These are phyloP conservation scores for Paraglomus brasilianum DNA, from an alignment of 192 early-diverging fungal species.

Conservation along the genomic window DNA sequence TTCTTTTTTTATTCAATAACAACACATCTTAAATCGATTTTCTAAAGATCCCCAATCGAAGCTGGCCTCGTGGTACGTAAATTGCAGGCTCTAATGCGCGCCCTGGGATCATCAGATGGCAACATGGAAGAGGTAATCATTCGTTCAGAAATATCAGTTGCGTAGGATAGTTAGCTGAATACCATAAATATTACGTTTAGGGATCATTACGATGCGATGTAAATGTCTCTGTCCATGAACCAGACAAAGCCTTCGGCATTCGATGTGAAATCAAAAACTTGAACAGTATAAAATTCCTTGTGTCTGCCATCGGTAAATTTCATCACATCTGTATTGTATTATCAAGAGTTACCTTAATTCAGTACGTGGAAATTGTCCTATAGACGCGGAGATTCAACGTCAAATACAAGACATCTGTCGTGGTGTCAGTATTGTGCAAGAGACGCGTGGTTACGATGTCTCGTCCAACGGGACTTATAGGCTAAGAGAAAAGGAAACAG, in stretches of 20 bases:
- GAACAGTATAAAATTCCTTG: slow-evolving; percentile 69
- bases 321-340: too few relatives aligned
- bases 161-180: neutral
- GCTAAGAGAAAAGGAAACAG: slow-evolving; percentile 79
- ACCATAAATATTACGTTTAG: slow-evolving; percentile 33
- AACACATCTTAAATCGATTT: neutral
- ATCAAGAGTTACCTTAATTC: neutral
- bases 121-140: slow-evolving; percentile 79
- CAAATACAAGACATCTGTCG: slow-evolving; percentile 63
- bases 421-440: slow-evolving; percentile 58
- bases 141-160: neutral
- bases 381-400: slow-evolving; percentile 78
- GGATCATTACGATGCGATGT: slow-evolving; percentile 91
- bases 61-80: slow-evolving; percentile 76
- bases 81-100: slow-evolving; percentile 69
- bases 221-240: slow-evolving; percentile 81
- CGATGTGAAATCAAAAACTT: slow-evolving; percentile 82
- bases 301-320: slow-evolving; percentile 60
- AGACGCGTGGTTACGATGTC: slow-evolving; percentile 82
- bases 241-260: slow-evolving; percentile 53
- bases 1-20: slow-evolving; percentile 8
- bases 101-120: slow-evolving; percentile 67
- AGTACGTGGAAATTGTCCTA: neutral
- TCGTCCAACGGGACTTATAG: slow-evolving; percentile 59
- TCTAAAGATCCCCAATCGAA: slow-evolving; percentile 61